A percentile compares a stretch with the other conserved stretches of the same genome.
Evolutionary conservation across 179 eudicot species (phyloP).

Genomic region (Heliamphora pulchella): DNA sequence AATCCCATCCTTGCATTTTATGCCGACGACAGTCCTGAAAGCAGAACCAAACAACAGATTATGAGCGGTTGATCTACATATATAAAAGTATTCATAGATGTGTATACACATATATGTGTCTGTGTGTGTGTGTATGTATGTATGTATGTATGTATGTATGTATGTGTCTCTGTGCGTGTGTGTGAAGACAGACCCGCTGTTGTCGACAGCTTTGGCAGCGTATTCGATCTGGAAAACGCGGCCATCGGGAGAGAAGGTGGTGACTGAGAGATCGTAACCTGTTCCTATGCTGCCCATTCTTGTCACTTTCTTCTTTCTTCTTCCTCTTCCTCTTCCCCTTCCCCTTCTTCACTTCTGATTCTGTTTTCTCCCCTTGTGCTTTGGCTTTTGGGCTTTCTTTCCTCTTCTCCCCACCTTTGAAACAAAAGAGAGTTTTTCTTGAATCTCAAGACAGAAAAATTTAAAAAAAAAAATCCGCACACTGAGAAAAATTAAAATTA

Average conservation of each 20-base stretch:
- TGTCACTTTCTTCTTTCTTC: conserved; percentile 17
- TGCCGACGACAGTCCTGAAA: conserved; percentile 67
- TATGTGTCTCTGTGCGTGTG: not conserved
- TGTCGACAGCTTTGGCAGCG: conserved; percentile 88
- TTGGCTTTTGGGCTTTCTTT: not conserved
- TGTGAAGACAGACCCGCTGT: conserved; percentile 46
- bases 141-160: not conserved
- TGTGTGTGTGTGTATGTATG: too few relatives aligned
- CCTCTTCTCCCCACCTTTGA: not conserved
- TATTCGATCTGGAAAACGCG: conserved; percentile 96
- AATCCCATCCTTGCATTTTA: conserved; percentile 86
- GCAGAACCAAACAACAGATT: not conserved
- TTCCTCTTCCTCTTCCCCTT: conserved; percentile 10
- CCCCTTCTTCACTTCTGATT: too few relatives aligned
- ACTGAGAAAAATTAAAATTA: too few relatives aligned
- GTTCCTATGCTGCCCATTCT: conserved; percentile 94
- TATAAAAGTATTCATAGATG: too few relatives aligned
- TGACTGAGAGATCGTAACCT: conserved; percentile 84
- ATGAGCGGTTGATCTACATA: not conserved
- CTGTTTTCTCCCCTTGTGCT: not conserved
- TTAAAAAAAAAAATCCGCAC: too few relatives aligned
- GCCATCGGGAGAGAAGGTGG: conserved; percentile 92
- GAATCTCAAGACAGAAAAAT: conserved; percentile 10
- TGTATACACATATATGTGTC: too few relatives aligned
- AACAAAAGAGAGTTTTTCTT: not conserved